A percentile compares a stretch with the other conserved stretches of the same genome.
Conservation (phyloP, 495 filamentous ascomycete species). For the Aspergillus conjunctus region DNA sequence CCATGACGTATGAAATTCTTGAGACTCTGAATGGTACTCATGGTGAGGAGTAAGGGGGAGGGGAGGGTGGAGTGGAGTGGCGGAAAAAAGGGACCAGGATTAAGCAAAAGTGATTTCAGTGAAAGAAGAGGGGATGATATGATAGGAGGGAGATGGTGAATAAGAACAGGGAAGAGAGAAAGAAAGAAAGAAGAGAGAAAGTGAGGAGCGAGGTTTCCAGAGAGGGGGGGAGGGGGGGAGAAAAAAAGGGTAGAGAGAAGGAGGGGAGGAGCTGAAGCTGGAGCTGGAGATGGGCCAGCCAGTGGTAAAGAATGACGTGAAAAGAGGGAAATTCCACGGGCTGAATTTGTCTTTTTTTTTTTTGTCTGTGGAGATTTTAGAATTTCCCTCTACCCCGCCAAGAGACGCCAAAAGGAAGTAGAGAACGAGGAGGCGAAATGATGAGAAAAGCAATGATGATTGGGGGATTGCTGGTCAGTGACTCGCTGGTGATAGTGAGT, state of each 20-base stretch:
- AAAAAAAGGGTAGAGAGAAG: slow-evolving; percentile 58
- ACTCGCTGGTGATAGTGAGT: not conserved
- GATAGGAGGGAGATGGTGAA: slow-evolving; percentile 10
- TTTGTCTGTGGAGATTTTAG: not conserved
- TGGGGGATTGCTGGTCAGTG: not conserved
- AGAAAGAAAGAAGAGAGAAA: slow-evolving; percentile 7
- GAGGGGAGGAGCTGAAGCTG: slow-evolving; percentile 49
- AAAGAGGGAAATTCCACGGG: slow-evolving; percentile 4
- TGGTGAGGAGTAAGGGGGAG: slow-evolving; percentile 32
- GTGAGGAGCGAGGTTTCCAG: slow-evolving; percentile 4
- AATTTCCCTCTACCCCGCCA: slow-evolving; percentile 16
- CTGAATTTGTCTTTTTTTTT: slow-evolving; percentile 7
- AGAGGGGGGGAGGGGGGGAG: slow-evolving; percentile 15
- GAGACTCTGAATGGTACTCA: slow-evolving; percentile 85
- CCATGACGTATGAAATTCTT: slow-evolving; percentile 99
- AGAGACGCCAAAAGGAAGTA: slow-evolving; percentile 7
- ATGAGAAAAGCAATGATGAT: not conserved
- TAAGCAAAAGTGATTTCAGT: not conserved
- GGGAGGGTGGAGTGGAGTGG: slow-evolving; percentile 6
- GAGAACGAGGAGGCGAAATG: slow-evolving; percentile 7
- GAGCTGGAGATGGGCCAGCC: slow-evolving; percentile 4
- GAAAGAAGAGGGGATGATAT: slow-evolving; percentile 7
- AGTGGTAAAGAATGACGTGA: slow-evolving; percentile 58
- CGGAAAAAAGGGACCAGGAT: not conserved
- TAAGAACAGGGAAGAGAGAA: slow-evolving; percentile 5